Conservation (phyloP, 1,139 yeast genomes). For the Chernovozyma aurita region DNA sequence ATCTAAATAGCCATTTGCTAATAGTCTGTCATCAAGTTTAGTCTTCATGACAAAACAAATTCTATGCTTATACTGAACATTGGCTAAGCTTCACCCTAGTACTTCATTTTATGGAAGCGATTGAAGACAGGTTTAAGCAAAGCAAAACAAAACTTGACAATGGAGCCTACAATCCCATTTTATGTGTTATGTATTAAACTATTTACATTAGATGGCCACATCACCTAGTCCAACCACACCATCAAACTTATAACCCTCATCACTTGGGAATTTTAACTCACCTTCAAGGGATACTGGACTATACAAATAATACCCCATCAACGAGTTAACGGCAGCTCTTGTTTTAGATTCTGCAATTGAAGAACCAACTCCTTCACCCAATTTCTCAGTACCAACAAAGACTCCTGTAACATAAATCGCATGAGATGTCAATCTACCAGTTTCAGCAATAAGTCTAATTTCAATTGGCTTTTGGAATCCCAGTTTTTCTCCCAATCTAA, state of each 20-base stretch:
- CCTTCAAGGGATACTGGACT: slow-evolving; percentile 58
- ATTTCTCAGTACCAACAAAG: slow-evolving; percentile 73
- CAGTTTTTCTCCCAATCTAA: slow-evolving; percentile 74
- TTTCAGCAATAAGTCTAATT: slow-evolving; percentile 81
- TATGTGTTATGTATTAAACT: slow-evolving; percentile 10
- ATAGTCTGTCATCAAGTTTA: no score
- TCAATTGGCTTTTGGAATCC: slow-evolving; percentile 69
- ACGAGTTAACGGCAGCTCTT: slow-evolving; percentile 86
- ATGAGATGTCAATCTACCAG: slow-evolving; percentile 81
- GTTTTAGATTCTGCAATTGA: slow-evolving; percentile 88
- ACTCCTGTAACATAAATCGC: slow-evolving; percentile 93
- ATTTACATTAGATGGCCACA: slow-evolving; percentile 37
- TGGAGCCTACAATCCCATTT: no score
- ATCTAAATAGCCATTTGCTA: no score
- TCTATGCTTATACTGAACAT: no score
- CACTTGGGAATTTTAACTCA: slow-evolving; percentile 56
- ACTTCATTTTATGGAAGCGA: no score
- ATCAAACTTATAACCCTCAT: slow-evolving; percentile 37
- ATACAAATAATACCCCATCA: slow-evolving; percentile 88
- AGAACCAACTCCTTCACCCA: slow-evolving; percentile 96
- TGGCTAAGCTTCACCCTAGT: no score
- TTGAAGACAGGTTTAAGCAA: no score
- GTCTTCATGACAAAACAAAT: no score
- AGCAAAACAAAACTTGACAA: no score
- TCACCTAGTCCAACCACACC: slow-evolving; percentile 55